Evolutionary conservation across 1,139 yeast genomes (phyloP), one percentile per base, ranked within the genome.

Genomic region (Starmera stellimalicola): DNA sequence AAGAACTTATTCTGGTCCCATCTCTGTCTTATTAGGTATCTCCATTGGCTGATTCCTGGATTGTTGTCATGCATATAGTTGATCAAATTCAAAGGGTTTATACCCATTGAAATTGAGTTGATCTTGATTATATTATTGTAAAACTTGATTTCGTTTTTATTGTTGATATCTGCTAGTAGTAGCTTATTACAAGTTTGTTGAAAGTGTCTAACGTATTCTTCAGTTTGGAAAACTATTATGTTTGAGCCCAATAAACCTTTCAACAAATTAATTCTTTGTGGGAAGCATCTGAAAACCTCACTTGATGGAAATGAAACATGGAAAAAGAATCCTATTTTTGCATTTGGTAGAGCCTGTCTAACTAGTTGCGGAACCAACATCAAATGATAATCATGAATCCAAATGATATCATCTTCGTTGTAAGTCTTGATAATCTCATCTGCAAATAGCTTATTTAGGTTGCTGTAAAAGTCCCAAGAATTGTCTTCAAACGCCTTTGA

Each of bases 271-370:
- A 73, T 77, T 48, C 98, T 69, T 51, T 85, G 93, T 2, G 97
- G 95, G 43, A 91, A 69, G 51, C 97, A 88, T 44, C 97, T 69
- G 60, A 91, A 93, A 4, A 91, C 95, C 57, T 91, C 99, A 31
- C 93, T 78, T 3, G 95, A 83, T 7, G 98, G 98, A 63, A 91
- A 91, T 2, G 97, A 83, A 16, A 91, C 87, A 51, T 93, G 98
- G 37, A 91, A 63, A 57, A 85, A 91, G 47, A 91, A 79, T 0
- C 96, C 97, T 47, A 93, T 87, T 45, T 82, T 77, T 5, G 95
- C 97, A 39, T 73, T 57, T 11, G 96, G 96, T 17, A 87, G 58
- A 43, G 68, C 61, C 37, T 75, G 68, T 43, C 96, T 70, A 6
- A 91, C 68, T 93, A 91, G 79, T 39, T 69, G 69, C 0, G 97